Base-by-base conservation (phyloP, 2,329 filamentous ascomycete species). In the Phaeomoniella chlamydospora region DNA sequence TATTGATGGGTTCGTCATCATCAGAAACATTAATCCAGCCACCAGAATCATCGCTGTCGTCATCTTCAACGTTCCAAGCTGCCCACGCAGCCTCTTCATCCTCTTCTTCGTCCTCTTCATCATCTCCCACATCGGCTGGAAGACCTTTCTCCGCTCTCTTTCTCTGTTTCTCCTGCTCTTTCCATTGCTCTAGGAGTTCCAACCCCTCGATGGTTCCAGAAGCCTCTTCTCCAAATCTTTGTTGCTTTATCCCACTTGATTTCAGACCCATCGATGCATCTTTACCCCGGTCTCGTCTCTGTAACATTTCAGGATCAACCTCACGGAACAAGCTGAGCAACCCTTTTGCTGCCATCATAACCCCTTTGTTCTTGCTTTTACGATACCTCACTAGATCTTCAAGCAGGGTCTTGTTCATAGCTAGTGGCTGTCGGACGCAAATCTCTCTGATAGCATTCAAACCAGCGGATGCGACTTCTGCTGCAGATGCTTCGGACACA, bases 311-410 rank as follows among this genome's bases (percentile, higher is more conserved):
- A 0, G 90, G 84, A 22, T 80, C 86, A 11, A 94, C 81, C 52
- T 96, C 87, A 46, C 90, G 71, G 64, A 93, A 98, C 4, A 98
- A 67, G 15, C 84, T 85, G 30, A 98, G 66, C 4, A 98, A 65
- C 43, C 90, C 88, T 56, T 90, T 88, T 11, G 88, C 86, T 5
- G 90, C 90, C 90, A 98, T 96, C 73, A 93, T 87, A n/a, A 90
- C 83, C 40, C 88, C 87, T 65, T 96, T 98, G 53, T 98, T 90
- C 55, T 98, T 98, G 53, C 84, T 93, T 66, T 92, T 94, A 41
- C 84, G 75, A 61, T 98, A 96, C 65, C 90, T 81, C 6, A 96
- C 86, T 36, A 98, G 62, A 65, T 98, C 90, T 56, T 98, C 88
- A 18, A 98, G 63, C n/a, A 98, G 62, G 0, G 87, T 94, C 45